phyloP scores from a whole-genome alignment of 2,329 filamentous ascomycete species.

The Pyrenophora tritici-repentis region DNA sequence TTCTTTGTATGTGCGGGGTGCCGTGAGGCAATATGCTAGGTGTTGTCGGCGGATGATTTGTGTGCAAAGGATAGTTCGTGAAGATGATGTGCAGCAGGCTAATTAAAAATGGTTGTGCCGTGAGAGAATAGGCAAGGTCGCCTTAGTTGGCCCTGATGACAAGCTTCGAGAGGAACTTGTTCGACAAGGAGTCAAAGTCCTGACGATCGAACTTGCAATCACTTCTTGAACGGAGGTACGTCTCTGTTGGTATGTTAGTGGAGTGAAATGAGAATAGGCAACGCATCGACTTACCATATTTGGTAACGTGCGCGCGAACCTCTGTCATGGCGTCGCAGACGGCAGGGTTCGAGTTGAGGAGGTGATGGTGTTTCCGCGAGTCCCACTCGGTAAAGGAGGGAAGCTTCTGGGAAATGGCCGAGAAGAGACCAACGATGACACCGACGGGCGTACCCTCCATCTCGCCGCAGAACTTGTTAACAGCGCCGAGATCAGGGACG shows the following conservation, averaged over 20 bases:
- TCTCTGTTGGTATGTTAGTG: conserved; percentile 67
- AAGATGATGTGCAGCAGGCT: conserved; percentile 21
- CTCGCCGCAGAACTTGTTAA: conserved; percentile 93
- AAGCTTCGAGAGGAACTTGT: conserved; percentile 95
- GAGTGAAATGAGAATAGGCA: conserved; percentile 8
- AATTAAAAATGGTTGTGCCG: conserved; percentile 14
- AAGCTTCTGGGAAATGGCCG: conserved; percentile 95
- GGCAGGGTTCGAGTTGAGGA: conserved; percentile 87
- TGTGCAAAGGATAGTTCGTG: conserved; percentile 20
- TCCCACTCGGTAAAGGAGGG: conserved; percentile 95
- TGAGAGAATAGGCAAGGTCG: conserved; percentile 1
- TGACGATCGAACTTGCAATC: conserved; percentile 84
- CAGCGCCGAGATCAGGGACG: conserved; percentile 78
- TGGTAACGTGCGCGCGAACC: conserved; percentile 87
- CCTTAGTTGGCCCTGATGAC: conserved; percentile 88
- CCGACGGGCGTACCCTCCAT: conserved; percentile 97
- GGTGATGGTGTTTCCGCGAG: conserved; percentile 83
- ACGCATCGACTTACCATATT: conserved; percentile 74
- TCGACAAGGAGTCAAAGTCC: conserved; percentile 93
- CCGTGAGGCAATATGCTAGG: conserved; percentile 33
- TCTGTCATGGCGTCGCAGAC: conserved; percentile 97
- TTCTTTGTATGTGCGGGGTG: conserved; percentile 35
- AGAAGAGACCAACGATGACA: conserved; percentile 95
- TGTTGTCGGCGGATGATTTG: conserved; percentile 34
- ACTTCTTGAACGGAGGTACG: conserved; percentile 80